These are phyloP conservation scores for Croton laevigatus DNA, from an alignment of 441 rosid genomes.

Conservation along the genomic window DNA sequence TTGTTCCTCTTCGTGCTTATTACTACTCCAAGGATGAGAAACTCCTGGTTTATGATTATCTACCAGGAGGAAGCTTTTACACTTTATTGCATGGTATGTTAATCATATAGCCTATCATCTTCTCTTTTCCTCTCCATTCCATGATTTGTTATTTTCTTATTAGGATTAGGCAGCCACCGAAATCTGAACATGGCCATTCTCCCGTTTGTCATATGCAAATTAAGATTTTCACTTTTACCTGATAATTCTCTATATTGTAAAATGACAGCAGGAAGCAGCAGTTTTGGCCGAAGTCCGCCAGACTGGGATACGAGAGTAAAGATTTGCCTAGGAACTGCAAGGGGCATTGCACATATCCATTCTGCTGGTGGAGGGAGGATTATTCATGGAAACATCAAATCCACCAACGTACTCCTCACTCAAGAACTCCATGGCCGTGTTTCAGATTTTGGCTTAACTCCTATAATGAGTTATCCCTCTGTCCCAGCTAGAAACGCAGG, in stretches of 20 bases:
- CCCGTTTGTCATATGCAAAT: too few species aligned
- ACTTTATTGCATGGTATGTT: slow-evolving; percentile 68
- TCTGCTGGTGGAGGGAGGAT: slow-evolving; percentile 58
- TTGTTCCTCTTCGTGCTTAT: slow-evolving; percentile 78
- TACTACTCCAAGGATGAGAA: slow-evolving; percentile 96
- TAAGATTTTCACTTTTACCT: not conserved
- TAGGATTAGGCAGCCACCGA: too few species aligned
- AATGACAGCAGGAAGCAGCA: slow-evolving; percentile 55
- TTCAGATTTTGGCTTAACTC: slow-evolving; percentile 66
- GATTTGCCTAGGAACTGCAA: slow-evolving; percentile 71
- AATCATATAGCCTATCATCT: not conserved
- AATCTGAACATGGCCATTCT: too few species aligned
- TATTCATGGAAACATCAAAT: slow-evolving; percentile 84
- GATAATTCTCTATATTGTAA: not conserved
- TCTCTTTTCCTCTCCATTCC: not conserved
- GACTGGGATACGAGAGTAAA: slow-evolving; percentile 81
- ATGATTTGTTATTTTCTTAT: too few species aligned
- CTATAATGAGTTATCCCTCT: slow-evolving; percentile 57
- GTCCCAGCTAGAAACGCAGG: slow-evolving; percentile 68
- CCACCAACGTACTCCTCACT: slow-evolving; percentile 76
- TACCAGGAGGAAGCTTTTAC: slow-evolving; percentile 61
- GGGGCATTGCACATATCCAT: slow-evolving; percentile 73
- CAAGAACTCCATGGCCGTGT: slow-evolving; percentile 49
- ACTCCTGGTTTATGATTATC: slow-evolving; percentile 77
- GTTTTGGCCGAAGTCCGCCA: slow-evolving; percentile 47